Evolutionary conservation across 2,329 filamentous ascomycete genomes (phyloP).

Genomic region (Thelonectria discophora): DNA sequence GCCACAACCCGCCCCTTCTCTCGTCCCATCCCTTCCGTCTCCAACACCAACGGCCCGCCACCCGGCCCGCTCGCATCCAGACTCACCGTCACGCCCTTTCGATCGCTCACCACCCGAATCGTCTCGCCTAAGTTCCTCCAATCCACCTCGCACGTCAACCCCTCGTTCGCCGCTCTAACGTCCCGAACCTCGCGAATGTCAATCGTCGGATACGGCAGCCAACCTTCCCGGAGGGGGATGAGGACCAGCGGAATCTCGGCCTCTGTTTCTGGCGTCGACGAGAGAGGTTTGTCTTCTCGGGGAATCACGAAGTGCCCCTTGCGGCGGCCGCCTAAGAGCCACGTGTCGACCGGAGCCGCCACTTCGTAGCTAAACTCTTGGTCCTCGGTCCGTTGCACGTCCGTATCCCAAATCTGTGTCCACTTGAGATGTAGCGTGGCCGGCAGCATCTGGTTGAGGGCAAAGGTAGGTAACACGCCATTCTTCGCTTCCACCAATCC

Average conservation of each 20-base stretch:
- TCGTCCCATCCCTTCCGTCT: conserved; percentile 58
- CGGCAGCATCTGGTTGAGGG: conserved; percentile 71
- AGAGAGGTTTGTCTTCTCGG: conserved; percentile 50
- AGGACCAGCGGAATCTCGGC: conserved; percentile 75
- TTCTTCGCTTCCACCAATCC: conserved; percentile 42
- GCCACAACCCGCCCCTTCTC: conserved; percentile 50
- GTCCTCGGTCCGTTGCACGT: conserved; percentile 52
- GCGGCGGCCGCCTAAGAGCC: conserved; percentile 85
- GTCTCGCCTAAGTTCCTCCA: conserved; percentile 80
- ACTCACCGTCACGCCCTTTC: conserved; percentile 76
- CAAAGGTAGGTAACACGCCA: conserved; percentile 56
- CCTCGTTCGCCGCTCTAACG: conserved; percentile 35
- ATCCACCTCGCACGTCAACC: conserved; percentile 75
- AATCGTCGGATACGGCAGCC: conserved; percentile 78
- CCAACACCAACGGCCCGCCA: conserved; percentile 72
- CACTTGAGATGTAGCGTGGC: conserved; percentile 70
- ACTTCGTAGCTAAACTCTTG: conserved; percentile 88
- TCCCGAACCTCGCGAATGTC: conserved; percentile 74
- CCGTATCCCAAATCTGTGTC: conserved; percentile 70
- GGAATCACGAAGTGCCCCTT: conserved; percentile 79
- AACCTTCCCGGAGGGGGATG: conserved; percentile 81
- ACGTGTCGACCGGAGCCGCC: conserved; percentile 75
- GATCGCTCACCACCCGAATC: conserved; percentile 76
- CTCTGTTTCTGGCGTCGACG: conserved; percentile 60
- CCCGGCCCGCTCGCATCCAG: conserved; percentile 72